Evolutionary conservation across 257 asterid species (phyloP), one percentile per base, ranked within the genome.

Genomic region (Jaltomata sinuosa): DNA sequence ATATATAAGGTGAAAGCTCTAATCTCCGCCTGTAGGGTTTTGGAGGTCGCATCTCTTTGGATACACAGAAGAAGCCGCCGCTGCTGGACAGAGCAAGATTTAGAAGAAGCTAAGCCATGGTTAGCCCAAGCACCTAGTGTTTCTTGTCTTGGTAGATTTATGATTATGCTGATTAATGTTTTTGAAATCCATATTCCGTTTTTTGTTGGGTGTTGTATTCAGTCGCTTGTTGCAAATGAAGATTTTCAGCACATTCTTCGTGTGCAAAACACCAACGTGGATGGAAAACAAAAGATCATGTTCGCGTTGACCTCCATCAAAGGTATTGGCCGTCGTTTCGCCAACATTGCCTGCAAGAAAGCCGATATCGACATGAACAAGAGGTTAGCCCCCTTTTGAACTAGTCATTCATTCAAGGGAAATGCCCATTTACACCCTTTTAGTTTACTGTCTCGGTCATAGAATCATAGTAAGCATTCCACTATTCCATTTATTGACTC

Each of bases 221-320:
- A 76, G 81, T 76, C 81, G 81, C 81, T 76, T 29, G 62, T 76
- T 76, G 81, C 81, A 5, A 76, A 76, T 76, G 81, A 76, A 76
- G 81, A 76, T 2, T 76, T 76, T 49, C 81, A 76, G 61, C 81
- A 76, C 61, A 76, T 76, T 76, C 81, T 76, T 76, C 81, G 81
- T 76, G 81, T 76, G 61, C 81, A 76, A 76, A 76, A 76, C 62
- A 76, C 81, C 16, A 76, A 76, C 25, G 81, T 76, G 9, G 81
- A 76, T 27, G 81, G 81, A 2, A 76, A 76, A 1, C 81, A 76
- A 31, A 76, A 76, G 42, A 76, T 76, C 18, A 76, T 76, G 81
- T 76, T 76, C 4, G 81, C 81, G 11, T 47, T 76, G 81, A 76
- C 81, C 62, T 76, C 81, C 8, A 76, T 76, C 0, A 76, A 76